Conservation (phyloP, 164 flowering plant genomes). For the Dillenia suffruticosa region DNA sequence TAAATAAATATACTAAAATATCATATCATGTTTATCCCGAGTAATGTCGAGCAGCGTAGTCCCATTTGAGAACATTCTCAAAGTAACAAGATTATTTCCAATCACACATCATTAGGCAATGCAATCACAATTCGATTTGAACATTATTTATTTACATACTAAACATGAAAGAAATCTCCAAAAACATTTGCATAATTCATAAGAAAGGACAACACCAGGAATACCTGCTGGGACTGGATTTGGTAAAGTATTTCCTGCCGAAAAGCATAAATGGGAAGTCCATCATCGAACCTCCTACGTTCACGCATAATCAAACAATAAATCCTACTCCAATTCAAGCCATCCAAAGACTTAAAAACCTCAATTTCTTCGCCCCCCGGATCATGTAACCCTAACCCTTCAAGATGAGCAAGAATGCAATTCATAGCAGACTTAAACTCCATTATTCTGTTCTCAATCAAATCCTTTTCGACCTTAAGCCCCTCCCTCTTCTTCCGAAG, state of each 20-base stretch:
- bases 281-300: conserved; percentile 57
- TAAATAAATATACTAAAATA: too few relatives aligned
- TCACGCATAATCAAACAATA: conserved; percentile 53
- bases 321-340: conserved; percentile 44
- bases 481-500: conserved; percentile 23
- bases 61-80: too few relatives aligned
- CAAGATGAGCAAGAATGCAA: conserved; percentile 37
- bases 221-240: conserved; percentile 59
- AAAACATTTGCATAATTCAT: neutral
- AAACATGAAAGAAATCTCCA: neutral
- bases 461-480: conserved; percentile 29
- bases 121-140: too few relatives aligned
- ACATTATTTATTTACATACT: too few relatives aligned
- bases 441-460: conserved; percentile 39
- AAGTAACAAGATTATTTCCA: too few relatives aligned
- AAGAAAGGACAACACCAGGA: neutral
- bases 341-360: conserved; percentile 27
- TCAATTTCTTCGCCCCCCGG: conserved; percentile 8
- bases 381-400: conserved; percentile 13
- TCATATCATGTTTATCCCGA: too few relatives aligned
- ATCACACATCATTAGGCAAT: too few relatives aligned
- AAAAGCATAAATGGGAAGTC: conserved; percentile 61
- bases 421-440: conserved; percentile 61
- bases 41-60: too few relatives aligned
- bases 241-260: conserved; percentile 40